Evolutionary conservation across 306 rosid genomes (phyloP), one percentile per base, ranked within the genome.

Genomic region (Medicago arabica): DNA sequence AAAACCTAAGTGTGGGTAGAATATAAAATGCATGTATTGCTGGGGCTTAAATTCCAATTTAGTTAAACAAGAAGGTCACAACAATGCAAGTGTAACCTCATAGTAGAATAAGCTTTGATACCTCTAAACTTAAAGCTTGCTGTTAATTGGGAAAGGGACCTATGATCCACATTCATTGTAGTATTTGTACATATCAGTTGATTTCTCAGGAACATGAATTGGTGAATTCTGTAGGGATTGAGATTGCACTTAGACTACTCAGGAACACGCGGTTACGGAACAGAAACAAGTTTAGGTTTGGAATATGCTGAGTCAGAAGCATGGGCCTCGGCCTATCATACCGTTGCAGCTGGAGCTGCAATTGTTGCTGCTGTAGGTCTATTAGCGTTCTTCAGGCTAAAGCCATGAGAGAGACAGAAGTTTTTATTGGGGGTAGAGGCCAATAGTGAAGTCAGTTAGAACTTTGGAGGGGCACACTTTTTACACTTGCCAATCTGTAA

Each of bases 191-290:
- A 46, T 62, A 57, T 44, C 38, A 47, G 13, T 15, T 9, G 3
- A 55, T 11, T 44, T 66, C 11, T 23, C 47, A 74, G 6, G 63
- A 58, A 55, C 15, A 70, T 89, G 86, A 25, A 60, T 36, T 39
- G 40, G 71, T 72, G 58, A 80, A 74, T 53, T 68, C 54, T 80
- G 74, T 84, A 96, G 99, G 97, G 96, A 49, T 80, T 96, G 90
- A 87, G 90, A 80, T 83, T 96, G 91, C 92, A 92, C 83, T 84
- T 96, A 77, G 99, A 96, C 67, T 92, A 86, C 81, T 78, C 96
- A 13, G 91, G 90, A 78, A 77, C 76, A 49, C 31, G 7, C 6
- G 82, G 58, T 76, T 76, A 47, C 46, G 81, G 66, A 74, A 79
- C 46, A 55, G 75, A 75, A 36, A 55, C 86, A 7, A 28, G 55